Conservation (phyloP, 805 yeast genomes). For the Kodamaea kaohsiungensis region DNA sequence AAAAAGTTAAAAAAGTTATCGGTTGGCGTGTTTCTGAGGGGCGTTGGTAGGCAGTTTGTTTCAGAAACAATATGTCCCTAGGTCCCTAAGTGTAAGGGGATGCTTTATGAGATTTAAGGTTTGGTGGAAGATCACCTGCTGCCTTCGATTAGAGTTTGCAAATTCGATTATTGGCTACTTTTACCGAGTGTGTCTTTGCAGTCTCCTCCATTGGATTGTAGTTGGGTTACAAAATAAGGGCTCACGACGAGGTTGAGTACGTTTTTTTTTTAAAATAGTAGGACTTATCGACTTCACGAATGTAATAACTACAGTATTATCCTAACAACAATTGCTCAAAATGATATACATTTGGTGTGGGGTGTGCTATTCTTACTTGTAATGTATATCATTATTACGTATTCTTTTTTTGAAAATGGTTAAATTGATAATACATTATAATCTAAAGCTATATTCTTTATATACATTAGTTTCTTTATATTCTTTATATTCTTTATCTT, state of each 20-base stretch:
- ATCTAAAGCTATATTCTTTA: too few relatives aligned
- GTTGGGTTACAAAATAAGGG: too few relatives aligned
- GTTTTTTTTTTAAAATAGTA: too few relatives aligned
- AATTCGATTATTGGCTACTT: neutral
- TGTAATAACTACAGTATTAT: neutral
- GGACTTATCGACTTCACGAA: neutral
- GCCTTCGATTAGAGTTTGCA: neutral
- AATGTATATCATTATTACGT: too few relatives aligned
- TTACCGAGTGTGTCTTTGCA: neutral
- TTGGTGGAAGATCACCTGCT: neutral
- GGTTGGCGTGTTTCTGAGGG: neutral
- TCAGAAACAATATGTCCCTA: neutral
- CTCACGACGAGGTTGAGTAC: too few relatives aligned
- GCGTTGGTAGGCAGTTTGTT: slow-evolving; percentile 1
- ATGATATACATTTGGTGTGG: too few relatives aligned
- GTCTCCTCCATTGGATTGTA: too few relatives aligned
- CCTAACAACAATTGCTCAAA: too few relatives aligned
- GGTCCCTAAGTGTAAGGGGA: neutral
- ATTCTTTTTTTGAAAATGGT: too few relatives aligned
- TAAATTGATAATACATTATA: too few relatives aligned
- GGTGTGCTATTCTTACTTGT: too few relatives aligned
- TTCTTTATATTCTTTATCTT: neutral
- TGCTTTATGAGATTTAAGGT: neutral
- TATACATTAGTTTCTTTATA: neutral
- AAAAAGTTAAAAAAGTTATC: neutral